These are phyloP conservation scores for Trichoderma hamatum DNA, from an alignment of 2,329 filamentous ascomycete species.

Conservation along the genomic window DNA sequence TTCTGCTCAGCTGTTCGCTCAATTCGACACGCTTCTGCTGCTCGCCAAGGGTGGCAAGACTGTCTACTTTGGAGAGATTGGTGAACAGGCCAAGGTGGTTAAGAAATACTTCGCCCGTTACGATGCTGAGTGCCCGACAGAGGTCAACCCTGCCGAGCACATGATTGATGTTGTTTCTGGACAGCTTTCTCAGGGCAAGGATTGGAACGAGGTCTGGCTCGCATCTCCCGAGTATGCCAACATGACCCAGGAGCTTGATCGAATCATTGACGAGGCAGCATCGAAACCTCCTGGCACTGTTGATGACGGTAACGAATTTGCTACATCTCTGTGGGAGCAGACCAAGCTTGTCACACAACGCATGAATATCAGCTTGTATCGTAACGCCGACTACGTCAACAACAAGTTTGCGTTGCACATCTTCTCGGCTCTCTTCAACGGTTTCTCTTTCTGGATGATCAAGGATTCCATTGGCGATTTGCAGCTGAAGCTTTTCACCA, in stretches of 20 bases:
- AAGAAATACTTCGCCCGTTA: conserved; percentile 67
- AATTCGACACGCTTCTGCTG: conserved; percentile 67
- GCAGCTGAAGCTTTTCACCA: conserved; percentile 59
- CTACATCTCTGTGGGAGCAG: conserved; percentile 66
- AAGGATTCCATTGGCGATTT: conserved; percentile 54
- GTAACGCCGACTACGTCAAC: conserved; percentile 68
- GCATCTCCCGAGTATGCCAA: conserved; percentile 62
- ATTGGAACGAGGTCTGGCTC: conserved; percentile 73
- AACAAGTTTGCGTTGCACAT: conserved; percentile 65
- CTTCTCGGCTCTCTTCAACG: conserved; percentile 59
- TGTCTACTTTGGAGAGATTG: conserved; percentile 69
- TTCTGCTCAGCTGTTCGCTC: conserved; percentile 65
- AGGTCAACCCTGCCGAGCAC: conserved; percentile 74
- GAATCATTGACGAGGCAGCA: conserved; percentile 60
- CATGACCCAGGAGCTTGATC: conserved; percentile 64
- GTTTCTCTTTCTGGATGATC: conserved; percentile 64
- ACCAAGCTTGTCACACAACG: conserved; percentile 65
- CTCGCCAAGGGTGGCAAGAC: conserved; percentile 67
- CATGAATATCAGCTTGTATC: conserved; percentile 63
- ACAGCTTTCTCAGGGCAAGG: conserved; percentile 47
- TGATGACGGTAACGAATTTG: conserved; percentile 69
- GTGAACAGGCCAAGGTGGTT: conserved; percentile 56
- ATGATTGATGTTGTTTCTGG: conserved; percentile 67
- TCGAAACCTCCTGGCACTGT: conserved; percentile 43
- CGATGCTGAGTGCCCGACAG: conserved; percentile 62